phyloP scores from a whole-genome alignment of 2,329 filamentous ascomycete genomes.

The Alternaria metachromatica region DNA sequence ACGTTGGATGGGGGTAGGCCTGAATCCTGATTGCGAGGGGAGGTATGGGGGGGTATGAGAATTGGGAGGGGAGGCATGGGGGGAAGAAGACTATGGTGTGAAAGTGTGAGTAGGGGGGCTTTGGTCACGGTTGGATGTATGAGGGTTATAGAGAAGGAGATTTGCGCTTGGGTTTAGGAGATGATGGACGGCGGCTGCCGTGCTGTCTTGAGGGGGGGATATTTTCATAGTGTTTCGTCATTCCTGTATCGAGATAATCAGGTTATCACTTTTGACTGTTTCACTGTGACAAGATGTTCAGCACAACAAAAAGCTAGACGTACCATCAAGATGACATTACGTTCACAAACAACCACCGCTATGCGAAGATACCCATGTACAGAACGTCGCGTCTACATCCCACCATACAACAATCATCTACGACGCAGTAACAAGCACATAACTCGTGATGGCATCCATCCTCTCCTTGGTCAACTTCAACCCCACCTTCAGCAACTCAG shows the following conservation, averaged over 20 bases:
- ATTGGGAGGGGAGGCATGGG: neutral
- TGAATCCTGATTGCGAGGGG: neutral
- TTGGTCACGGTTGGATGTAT: no score
- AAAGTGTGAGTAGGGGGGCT: no score
- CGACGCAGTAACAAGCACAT: slow-evolving; percentile 47
- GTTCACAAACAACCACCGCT: neutral
- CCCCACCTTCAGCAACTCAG: slow-evolving; percentile 84
- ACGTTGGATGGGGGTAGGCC: neutral
- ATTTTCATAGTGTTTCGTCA: no score
- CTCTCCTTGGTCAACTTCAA: slow-evolving; percentile 93
- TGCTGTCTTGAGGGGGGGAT: no score
- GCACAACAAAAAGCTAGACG: no score
- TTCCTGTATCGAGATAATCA: no score
- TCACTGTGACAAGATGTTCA: no score
- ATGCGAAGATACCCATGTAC: neutral
- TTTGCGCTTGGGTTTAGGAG: no score
- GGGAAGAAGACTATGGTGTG: neutral
- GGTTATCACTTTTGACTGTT: no score
- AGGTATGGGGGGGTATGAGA: neutral
- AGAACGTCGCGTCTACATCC: neutral
- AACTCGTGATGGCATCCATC: slow-evolving; percentile 72
- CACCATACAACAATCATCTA: neutral
- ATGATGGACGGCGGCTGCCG: no score
- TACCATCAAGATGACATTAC: neutral
- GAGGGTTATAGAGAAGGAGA: no score